A percentile compares a stretch with the other conserved stretches of the same genome.
These are phyloP conservation scores for Beauveria sp. DNA, from an alignment of 2,329 filamentous ascomycete species.

Conservation along the genomic window DNA sequence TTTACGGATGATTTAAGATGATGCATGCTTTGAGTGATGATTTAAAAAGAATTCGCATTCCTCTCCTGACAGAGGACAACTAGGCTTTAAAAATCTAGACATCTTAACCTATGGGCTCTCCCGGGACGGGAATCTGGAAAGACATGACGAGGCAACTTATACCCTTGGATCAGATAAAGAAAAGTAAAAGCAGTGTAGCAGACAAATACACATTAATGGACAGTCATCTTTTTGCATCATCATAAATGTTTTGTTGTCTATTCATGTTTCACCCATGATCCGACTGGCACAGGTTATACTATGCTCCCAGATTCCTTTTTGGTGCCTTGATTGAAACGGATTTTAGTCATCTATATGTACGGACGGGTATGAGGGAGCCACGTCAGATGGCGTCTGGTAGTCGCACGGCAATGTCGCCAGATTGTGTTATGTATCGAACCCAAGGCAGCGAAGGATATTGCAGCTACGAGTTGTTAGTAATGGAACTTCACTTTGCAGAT, in stretches of 20 bases:
- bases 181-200: neutral
- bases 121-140: neutral
- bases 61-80: slow-evolving; percentile 4
- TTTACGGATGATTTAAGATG: neutral
- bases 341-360: neutral
- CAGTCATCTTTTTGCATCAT: neutral
- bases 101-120: neutral
- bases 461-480: slow-evolving; percentile 45
- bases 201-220: neutral
- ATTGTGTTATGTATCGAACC: slow-evolving; percentile 98
- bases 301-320: neutral
- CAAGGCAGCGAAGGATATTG: slow-evolving; percentile 98
- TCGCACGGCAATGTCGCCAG: slow-evolving; percentile 89
- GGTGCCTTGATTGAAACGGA: neutral
- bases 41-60: neutral
- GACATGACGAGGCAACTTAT: neutral
- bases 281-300: neutral
- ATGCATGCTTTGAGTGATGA: neutral
- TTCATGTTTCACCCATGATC: neutral
- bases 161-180: neutral
- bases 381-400: slow-evolving; percentile 78
- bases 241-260: neutral
- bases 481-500: neutral
- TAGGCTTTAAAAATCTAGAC: neutral
- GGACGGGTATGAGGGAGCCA: neutral